Conservation (phyloP, 2,329 filamentous ascomycete species). For the Xylaria arbuscula region DNA sequence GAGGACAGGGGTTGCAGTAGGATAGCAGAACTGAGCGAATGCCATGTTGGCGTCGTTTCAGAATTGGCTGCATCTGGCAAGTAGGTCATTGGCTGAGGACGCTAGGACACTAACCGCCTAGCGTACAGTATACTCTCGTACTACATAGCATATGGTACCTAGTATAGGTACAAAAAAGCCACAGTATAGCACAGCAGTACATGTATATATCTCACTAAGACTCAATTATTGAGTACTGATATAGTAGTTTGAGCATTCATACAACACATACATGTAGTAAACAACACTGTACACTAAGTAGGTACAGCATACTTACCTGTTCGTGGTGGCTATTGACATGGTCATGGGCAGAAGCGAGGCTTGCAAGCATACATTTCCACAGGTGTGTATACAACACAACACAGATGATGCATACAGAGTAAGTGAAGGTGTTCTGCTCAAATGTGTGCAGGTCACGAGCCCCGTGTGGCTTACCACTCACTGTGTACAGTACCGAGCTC, state of each 20-base stretch:
- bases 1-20: conserved; percentile 4
- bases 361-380: background rate
- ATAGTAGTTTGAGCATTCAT: no score
- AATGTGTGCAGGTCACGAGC: conserved; percentile 4
- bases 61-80: conserved; percentile 33
- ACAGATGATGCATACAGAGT: background rate
- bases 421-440: background rate
- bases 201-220: no score
- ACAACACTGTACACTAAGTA: background rate
- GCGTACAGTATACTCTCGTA: conserved; percentile 6
- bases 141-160: background rate
- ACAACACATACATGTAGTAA: background rate
- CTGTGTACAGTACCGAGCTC: background rate
- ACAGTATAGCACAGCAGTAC: no score
- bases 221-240: no score
- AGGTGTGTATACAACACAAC: no score
- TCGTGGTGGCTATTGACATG: background rate
- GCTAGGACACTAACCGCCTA: conserved; percentile 27
- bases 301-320: background rate
- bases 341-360: conserved; percentile 3
- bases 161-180: no score
- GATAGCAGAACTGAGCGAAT: conserved; percentile 35
- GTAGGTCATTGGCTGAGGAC: conserved; percentile 21
- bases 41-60: conserved; percentile 38
- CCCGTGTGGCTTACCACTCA: conserved; percentile 24